Percentiles rank a stretch among this genome's conserved stretches.
phyloP scores from a whole-genome alignment of 768 basidiomycete genomes.

The Lactifluus piperatus region DNA sequence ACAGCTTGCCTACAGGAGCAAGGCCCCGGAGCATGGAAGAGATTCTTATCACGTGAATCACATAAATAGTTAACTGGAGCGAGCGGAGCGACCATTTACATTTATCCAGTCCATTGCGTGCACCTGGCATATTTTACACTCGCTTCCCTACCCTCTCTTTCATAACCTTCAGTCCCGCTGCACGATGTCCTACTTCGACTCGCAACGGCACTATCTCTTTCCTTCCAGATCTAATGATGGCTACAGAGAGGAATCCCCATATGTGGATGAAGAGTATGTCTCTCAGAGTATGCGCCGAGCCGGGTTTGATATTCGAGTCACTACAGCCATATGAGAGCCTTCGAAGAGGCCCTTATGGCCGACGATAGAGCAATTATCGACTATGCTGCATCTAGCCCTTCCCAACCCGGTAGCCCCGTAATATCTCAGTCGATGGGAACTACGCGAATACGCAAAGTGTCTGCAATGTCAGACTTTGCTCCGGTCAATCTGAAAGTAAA shows the following conservation, averaged over 20 bases:
- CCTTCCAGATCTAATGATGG: slow-evolving; percentile 24
- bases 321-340: slow-evolving; percentile 61
- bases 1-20: too few species aligned
- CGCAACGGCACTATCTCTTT: not conserved
- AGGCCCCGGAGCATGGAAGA: too few species aligned
- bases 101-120: not conserved
- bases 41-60: not conserved
- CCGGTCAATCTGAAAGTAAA: slow-evolving; percentile 82
- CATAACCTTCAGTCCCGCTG: not conserved
- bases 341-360: slow-evolving; percentile 60
- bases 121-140: not conserved
- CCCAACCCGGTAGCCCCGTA: slow-evolving; percentile 22
- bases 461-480: slow-evolving; percentile 80
- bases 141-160: slow-evolving; percentile 17
- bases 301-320: not conserved
- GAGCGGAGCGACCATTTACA: not conserved
- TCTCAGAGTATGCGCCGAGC: not conserved
- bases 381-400: slow-evolving; percentile 27
- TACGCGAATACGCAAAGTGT: slow-evolving; percentile 65
- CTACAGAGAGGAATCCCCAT: slow-evolving; percentile 30
- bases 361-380: slow-evolving; percentile 42
- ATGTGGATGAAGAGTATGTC: slow-evolving; percentile 64
- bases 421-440: slow-evolving; percentile 20
- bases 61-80: not conserved
- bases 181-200: slow-evolving; percentile 6